Evolutionary conservation across 2,329 filamentous ascomycete genomes (phyloP).

Genomic region (Exophiala bonariae): DNA sequence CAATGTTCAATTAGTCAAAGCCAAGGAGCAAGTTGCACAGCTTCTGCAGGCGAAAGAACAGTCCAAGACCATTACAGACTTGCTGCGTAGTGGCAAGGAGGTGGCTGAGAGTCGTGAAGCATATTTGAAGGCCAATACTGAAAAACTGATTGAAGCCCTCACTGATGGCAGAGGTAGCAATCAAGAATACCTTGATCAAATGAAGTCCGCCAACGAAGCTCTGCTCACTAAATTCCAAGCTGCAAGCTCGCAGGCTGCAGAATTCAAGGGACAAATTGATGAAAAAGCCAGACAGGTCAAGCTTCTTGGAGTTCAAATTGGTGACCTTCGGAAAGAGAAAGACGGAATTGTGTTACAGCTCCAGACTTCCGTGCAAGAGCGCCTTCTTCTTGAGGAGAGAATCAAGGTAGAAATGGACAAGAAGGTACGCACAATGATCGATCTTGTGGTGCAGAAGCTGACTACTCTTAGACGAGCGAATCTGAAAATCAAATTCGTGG

Average conservation of each 20-base stretch:
- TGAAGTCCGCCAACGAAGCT: background rate
- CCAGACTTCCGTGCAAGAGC: too few species aligned
- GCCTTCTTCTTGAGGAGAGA: too few species aligned
- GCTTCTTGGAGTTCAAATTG: too few species aligned
- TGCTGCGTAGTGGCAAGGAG: slow-evolving; percentile 4
- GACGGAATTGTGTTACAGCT: too few species aligned
- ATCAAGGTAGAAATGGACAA: too few species aligned
- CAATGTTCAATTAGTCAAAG: slow-evolving; percentile 2
- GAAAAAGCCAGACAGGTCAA: too few species aligned
- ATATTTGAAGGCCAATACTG: background rate
- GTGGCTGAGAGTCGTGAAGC: slow-evolving; percentile 5
- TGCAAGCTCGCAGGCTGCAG: slow-evolving; percentile 2
- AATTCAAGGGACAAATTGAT: background rate
- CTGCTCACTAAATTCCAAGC: slow-evolving; percentile 9
- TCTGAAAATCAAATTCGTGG: too few species aligned
- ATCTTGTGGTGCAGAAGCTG: too few species aligned
- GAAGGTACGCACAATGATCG: too few species aligned
- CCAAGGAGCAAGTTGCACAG: slow-evolving; percentile 3
- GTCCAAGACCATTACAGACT: slow-evolving; percentile 2
- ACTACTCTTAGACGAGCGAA: too few species aligned
- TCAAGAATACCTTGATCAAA: slow-evolving; percentile 1
- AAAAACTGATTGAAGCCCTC: background rate
- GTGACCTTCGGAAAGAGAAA: too few species aligned
- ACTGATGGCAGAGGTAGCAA: background rate
- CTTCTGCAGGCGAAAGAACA: slow-evolving; percentile 6